phyloP scores from a whole-genome alignment of 2,329 filamentous ascomycete species.

The Neonectria coccinea region DNA sequence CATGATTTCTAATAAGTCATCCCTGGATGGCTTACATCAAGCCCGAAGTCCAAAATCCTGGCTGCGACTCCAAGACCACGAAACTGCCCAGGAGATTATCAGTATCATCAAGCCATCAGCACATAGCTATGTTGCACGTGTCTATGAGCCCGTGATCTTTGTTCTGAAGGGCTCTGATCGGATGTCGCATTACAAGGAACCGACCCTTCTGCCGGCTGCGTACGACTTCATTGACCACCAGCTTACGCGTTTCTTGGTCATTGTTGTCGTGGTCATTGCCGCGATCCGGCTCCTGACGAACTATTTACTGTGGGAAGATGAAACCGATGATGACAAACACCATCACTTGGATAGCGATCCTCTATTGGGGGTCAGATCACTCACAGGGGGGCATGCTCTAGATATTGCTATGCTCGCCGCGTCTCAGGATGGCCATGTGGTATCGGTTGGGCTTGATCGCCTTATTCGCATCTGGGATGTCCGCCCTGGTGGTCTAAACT shows the following conservation, averaged over 20 bases:
- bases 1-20: slow-evolving; percentile 49
- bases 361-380: slow-evolving; percentile 68
- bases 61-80: slow-evolving; percentile 82
- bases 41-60: slow-evolving; percentile 81
- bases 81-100: slow-evolving; percentile 81
- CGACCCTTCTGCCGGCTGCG: slow-evolving; percentile 51
- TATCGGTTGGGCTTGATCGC: slow-evolving; percentile 78
- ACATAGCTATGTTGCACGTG: slow-evolving; percentile 77
- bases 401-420: slow-evolving; percentile 75
- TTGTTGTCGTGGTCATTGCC: slow-evolving; percentile 71
- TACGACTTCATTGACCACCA: slow-evolving; percentile 77
- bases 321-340: slow-evolving; percentile 58
- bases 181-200: slow-evolving; percentile 61
- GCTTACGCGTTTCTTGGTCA: slow-evolving; percentile 68
- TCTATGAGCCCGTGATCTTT: slow-evolving; percentile 81
- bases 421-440: slow-evolving; percentile 72
- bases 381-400: slow-evolving; percentile 73
- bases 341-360: slow-evolving; percentile 59
- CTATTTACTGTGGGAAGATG: slow-evolving; percentile 77
- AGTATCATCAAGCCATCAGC: slow-evolving; percentile 78
- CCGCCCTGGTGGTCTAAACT: slow-evolving; percentile 57
- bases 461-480: slow-evolving; percentile 75
- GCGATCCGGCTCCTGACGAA: slow-evolving; percentile 78
- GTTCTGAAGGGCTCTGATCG: slow-evolving; percentile 77
- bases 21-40: slow-evolving; percentile 74